Conservation (phyloP, 805 yeast species). For the Lipomyces yamadae region DNA sequence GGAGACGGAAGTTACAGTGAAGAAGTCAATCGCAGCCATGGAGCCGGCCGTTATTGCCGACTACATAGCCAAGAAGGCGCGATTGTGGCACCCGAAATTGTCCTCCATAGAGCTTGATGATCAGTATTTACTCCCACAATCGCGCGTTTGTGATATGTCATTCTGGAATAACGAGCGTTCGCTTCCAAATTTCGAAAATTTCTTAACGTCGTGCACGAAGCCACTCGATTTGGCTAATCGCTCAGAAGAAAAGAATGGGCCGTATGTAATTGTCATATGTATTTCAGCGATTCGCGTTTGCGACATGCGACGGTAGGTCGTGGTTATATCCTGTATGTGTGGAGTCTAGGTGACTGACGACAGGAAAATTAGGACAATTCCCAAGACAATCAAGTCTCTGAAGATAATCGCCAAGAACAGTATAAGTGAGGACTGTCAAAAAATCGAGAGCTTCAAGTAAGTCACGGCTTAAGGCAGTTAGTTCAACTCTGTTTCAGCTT, state of each 20-base stretch:
- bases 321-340: not conserved
- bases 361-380: slow-evolving; percentile 11
- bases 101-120: slow-evolving; percentile 34
- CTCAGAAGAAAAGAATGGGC: slow-evolving; percentile 22
- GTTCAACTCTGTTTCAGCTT: too few species aligned
- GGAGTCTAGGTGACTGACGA: not conserved
- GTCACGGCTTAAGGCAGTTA: not conserved
- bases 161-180: slow-evolving; percentile 17
- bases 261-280: slow-evolving; percentile 56
- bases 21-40: slow-evolving; percentile 15
- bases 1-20: slow-evolving; percentile 29
- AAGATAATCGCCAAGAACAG: slow-evolving; percentile 34
- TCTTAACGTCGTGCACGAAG: slow-evolving; percentile 11
- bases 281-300: slow-evolving; percentile 88
- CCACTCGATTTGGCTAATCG: slow-evolving; percentile 4
- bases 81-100: slow-evolving; percentile 24
- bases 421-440: slow-evolving; percentile 20
- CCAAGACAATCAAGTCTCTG: slow-evolving; percentile 20
- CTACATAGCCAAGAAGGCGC: slow-evolving; percentile 30
- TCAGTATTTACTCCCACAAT: slow-evolving; percentile 19
- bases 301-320: slow-evolving; percentile 56
- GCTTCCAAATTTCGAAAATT: slow-evolving; percentile 16
- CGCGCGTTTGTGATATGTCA: slow-evolving; percentile 24
- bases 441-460: slow-evolving; percentile 19
- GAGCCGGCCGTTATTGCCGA: slow-evolving; percentile 29